Evolutionary conservation across 78 protist genomes (phyloP).

Genomic region (Dictyostelium purpureum): DNA sequence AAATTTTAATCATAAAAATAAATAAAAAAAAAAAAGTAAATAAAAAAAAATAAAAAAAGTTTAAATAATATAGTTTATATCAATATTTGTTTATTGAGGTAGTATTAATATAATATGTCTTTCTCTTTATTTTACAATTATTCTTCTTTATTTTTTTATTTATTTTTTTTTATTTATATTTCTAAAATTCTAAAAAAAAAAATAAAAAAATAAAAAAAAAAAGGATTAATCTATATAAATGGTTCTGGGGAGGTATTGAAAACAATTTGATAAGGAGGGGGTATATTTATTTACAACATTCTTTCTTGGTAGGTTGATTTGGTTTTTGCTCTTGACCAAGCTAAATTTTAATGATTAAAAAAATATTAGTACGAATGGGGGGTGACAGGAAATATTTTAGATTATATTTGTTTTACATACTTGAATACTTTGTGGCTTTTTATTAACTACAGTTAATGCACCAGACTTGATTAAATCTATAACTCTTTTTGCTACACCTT

Average conservation of each 20-base stretch:
- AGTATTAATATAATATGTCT: not conserved
- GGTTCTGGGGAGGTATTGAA: too few species aligned
- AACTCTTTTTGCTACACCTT: constrained; percentile 34
- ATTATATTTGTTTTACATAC: constrained; percentile 7
- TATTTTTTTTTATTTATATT: too few species aligned
- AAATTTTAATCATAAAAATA: not conserved
- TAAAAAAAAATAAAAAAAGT: not conserved
- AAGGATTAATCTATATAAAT: too few species aligned
- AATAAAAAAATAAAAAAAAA: too few species aligned
- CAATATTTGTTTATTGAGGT: not conserved
- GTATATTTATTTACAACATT: constrained; percentile 20
- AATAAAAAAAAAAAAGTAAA: not conserved
- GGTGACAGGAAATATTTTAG: too few species aligned
- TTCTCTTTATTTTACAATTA: not conserved
- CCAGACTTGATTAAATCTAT: constrained; percentile 47
- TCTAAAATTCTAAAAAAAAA: too few species aligned
- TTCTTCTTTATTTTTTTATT: not conserved
- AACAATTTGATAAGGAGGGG: too few species aligned
- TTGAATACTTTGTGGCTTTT: constrained; percentile 54
- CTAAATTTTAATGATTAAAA: not conserved
- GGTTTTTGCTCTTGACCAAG: not conserved
- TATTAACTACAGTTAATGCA: constrained; percentile 46
- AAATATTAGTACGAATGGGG: not conserved
- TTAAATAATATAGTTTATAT: too few species aligned
- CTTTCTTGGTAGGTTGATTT: not conserved